Evolutionary conservation across 176 grass and related monocot species (phyloP).

Genomic region (Juncus effusus): DNA sequence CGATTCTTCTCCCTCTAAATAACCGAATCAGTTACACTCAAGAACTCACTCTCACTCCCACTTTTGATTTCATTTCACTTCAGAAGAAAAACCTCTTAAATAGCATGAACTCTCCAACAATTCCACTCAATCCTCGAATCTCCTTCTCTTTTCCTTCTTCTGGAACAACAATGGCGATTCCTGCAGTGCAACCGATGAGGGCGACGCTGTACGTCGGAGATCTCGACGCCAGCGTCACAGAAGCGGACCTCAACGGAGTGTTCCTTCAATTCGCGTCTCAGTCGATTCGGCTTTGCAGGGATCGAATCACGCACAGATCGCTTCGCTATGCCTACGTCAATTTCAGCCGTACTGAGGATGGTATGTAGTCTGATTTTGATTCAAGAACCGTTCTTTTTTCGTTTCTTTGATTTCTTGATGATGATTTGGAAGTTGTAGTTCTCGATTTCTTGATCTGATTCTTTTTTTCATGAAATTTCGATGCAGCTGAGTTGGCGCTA

Average conservation of each 20-base stretch:
- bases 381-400: too few relatives aligned
- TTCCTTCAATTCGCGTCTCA: background rate
- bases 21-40: background rate
- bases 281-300: background rate
- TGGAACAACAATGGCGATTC: background rate
- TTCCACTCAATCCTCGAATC: too few relatives aligned
- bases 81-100: too few relatives aligned
- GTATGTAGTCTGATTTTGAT: background rate
- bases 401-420: slow-evolving; percentile 11
- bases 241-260: background rate
- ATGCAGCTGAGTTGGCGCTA: slow-evolving; percentile 42
- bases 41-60: background rate
- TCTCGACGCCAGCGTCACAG: background rate
- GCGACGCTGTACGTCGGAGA: slow-evolving; percentile 19
- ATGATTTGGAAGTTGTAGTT: background rate
- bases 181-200: background rate
- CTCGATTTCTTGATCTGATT: slow-evolving; percentile 9
- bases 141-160: too few relatives aligned
- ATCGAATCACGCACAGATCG: slow-evolving; percentile 6
- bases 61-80: background rate
- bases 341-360: background rate
- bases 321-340: slow-evolving; percentile 25
- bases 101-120: too few relatives aligned
- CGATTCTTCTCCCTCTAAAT: background rate
- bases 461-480: slow-evolving; percentile 17